phyloP scores from a whole-genome alignment of 2,329 filamentous ascomycete species.

The Coniochaeta sp. region DNA sequence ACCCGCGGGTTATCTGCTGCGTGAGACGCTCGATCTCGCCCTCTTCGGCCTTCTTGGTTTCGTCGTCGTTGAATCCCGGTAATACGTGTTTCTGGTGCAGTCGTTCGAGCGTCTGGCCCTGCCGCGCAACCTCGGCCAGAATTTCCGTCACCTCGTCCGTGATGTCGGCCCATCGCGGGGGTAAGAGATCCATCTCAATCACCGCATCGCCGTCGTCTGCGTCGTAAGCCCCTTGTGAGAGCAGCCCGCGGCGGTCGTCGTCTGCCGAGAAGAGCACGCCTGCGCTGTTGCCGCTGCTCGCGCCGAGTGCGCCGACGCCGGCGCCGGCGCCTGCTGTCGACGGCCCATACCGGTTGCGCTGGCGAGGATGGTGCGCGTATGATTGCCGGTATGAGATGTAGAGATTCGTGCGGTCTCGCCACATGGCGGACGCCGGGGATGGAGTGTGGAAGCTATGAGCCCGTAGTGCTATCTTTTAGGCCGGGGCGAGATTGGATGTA shows the following conservation, averaged over 20 bases:
- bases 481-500: background rate
- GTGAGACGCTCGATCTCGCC: constrained; percentile 84
- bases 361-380: constrained; percentile 87
- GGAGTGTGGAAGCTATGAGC: constrained; percentile 8
- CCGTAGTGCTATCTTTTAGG: background rate
- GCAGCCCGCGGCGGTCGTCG: constrained; percentile 64
- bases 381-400: constrained; percentile 99
- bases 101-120: constrained; percentile 80
- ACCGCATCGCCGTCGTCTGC: constrained; percentile 89
- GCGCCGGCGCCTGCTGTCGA: constrained; percentile 30
- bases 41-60: constrained; percentile 80
- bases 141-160: constrained; percentile 88
- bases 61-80: constrained; percentile 93
- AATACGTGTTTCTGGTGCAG: constrained; percentile 96
- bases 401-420: constrained; percentile 99
- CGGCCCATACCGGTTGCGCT: constrained; percentile 66
- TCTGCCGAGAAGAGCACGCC: constrained; percentile 48
- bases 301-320: constrained; percentile 25
- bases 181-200: constrained; percentile 96
- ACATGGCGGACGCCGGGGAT: constrained; percentile 65
- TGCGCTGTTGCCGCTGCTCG: constrained; percentile 45
- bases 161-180: constrained; percentile 90
- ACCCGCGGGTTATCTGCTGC: constrained; percentile 79
- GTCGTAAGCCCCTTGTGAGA: constrained; percentile 69
- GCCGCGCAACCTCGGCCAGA: constrained; percentile 70